Evolutionary conservation across 2,329 filamentous ascomycete genomes (phyloP).

Genomic region (Fusarium succisae): DNA sequence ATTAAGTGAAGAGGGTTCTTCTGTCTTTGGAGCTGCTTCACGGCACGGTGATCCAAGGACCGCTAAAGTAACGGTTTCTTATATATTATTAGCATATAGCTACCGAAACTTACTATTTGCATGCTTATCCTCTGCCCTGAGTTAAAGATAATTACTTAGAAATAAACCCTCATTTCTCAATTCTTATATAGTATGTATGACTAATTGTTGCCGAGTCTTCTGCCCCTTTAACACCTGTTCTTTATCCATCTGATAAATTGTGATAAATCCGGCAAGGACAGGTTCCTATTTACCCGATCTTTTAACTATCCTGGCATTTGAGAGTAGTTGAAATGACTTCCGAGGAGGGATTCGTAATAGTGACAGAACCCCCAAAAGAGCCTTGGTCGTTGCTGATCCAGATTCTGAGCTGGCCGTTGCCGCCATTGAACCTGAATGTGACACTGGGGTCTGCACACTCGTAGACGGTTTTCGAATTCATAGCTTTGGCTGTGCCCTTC

Average conservation of each 20-base stretch:
- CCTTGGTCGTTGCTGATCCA: background rate
- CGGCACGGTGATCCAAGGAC: accelerated
- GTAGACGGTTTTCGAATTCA: background rate
- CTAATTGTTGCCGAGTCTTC: background rate
- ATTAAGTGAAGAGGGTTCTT: no score
- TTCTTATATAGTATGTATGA: no score
- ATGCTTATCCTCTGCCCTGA: no score
- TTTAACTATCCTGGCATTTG: background rate
- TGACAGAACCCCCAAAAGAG: background rate
- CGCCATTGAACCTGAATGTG: background rate
- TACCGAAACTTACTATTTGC: no score
- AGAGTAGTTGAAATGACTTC: background rate
- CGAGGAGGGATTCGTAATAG: background rate
- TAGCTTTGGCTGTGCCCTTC: background rate
- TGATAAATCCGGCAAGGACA: background rate
- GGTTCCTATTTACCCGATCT: background rate
- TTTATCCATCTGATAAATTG: background rate
- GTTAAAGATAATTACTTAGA: no score
- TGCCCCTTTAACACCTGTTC: background rate
- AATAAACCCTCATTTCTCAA: no score
- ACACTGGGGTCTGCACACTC: background rate
- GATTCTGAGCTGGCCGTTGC: background rate
- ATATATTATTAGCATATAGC: no score
- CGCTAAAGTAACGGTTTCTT: no score
- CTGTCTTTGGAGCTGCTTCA: no score